Base-by-base conservation (phyloP, 139 green algal species). In the Picochlorum sp. region DNA sequence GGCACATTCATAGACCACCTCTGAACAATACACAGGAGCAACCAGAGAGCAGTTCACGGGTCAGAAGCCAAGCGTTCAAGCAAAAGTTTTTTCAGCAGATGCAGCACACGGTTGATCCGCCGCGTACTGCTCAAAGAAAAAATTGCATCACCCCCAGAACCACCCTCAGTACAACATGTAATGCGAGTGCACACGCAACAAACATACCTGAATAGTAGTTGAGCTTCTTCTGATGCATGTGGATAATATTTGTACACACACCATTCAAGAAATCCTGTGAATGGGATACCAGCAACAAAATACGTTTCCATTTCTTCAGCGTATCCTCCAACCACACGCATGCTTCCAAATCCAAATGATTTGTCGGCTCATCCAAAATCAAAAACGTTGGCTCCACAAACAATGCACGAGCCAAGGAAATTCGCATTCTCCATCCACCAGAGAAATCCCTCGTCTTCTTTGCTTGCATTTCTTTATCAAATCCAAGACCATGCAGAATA, bases 291-390 rank as follows among this genome's bases (percentile, higher is more conserved):
- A 97, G 62, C 46, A 98, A 74, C 50, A 97, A 78, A 68, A 90
- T 93, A 68, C 89, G 86, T 52, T 91, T 89, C 74, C 90, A 97
- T 20, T 90, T 89, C 49, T 82, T 84, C 56, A 98, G 67, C 58
- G 89, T 88, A 68, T 95, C 85, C 78, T 98, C 92, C 71, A 98
- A 84, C 92, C 92, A 98, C 74, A 96, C 90, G 71, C 90, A 95
- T 14, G 91, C 91, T 74, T 97, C 85, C 15, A 73, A 21, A 44
- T 79, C 66, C 21, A 74, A 73, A 54, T 87, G 77, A 50, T 83
- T 85, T 21, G 75, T 86, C 6, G 73, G 80, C 62, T 92, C 86
- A 69, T 95, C 88, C 64, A 97, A 81, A 59, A 97, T 84, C 59
- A 96, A 78, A 32, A 94, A 82, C 16, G 87, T 95, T 58, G 90